These are phyloP conservation scores for Hibiscus mutabilis DNA, from an alignment of 345 rosid genomes.

Conservation along the genomic window DNA sequence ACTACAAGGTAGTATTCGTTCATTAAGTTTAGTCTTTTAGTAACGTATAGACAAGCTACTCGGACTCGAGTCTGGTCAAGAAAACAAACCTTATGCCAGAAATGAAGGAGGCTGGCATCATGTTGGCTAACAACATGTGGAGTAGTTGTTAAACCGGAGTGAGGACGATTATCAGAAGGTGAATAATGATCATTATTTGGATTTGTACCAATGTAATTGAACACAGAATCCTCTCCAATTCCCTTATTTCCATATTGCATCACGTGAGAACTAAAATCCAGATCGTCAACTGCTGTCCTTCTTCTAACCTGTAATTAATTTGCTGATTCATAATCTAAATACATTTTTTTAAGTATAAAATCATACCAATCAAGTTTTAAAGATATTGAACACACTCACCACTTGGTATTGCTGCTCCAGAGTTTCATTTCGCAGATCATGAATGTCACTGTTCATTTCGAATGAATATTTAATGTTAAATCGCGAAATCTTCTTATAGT, in stretches of 20 bases:
- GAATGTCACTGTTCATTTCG: neutral
- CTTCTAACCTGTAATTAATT: neutral
- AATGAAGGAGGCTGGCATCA: constrained; percentile 1
- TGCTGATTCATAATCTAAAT: too few relatives aligned
- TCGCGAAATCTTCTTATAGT: too few relatives aligned
- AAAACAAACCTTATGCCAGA: neutral
- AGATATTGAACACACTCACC: neutral
- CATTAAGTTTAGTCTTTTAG: too few relatives aligned
- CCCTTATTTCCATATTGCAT: neutral
- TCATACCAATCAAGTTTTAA: too few relatives aligned
- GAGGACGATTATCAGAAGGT: neutral
- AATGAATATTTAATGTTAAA: neutral
- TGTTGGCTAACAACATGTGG: neutral
- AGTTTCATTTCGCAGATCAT: neutral
- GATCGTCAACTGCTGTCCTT: neutral
- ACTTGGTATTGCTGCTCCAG: neutral
- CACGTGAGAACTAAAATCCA: neutral
- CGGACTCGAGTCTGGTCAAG: neutral
- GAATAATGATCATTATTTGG: neutral
- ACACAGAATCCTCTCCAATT: neutral
- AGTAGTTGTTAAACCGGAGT: neutral
- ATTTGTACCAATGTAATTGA: neutral
- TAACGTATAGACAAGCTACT: too few relatives aligned
- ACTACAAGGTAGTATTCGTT: neutral
- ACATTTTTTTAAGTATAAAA: too few relatives aligned